These are phyloP conservation scores for Vitis hybrid DNA, from an alignment of 177 flowering plant genomes.

Conservation along the genomic window DNA sequence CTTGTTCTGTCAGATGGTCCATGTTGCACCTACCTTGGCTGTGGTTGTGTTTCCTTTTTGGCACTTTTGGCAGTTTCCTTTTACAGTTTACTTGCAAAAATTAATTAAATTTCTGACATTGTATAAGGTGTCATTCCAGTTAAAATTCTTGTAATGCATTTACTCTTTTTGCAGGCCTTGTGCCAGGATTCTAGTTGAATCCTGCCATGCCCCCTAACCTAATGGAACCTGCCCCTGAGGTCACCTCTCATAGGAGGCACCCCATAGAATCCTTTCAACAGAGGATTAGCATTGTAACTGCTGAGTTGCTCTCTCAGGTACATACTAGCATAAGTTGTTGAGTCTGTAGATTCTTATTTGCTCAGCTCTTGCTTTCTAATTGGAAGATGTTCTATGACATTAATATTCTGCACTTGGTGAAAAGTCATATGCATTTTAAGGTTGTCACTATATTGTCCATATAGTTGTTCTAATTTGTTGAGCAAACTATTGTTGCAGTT, in stretches of 20 bases:
- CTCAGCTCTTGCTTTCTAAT: not conserved
- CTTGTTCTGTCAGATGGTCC: too few species aligned
- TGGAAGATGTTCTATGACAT: not conserved
- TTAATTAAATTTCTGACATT: not conserved
- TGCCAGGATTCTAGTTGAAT: constrained; percentile 90
- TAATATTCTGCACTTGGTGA: too few species aligned
- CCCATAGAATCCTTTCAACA: constrained; percentile 60
- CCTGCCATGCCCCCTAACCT: constrained; percentile 43
- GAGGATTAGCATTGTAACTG: constrained; percentile 64
- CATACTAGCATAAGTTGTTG: constrained; percentile 5
- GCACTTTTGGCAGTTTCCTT: too few species aligned
- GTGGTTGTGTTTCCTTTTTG: too few species aligned
- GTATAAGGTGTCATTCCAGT: too few species aligned
- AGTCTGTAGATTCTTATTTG: not conserved
- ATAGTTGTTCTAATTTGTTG: constrained; percentile 6
- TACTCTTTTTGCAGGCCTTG: constrained; percentile 58
- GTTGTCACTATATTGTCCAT: not conserved
- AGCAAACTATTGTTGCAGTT: constrained; percentile 41
- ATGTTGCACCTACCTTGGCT: too few species aligned
- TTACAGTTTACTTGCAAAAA: not conserved
- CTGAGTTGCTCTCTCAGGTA: constrained; percentile 95
- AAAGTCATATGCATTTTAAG: too few species aligned
- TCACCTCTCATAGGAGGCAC: constrained; percentile 30
- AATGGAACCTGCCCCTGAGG: constrained; percentile 28
- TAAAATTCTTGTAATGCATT: not conserved